These are phyloP conservation scores for Pseudocercospora fuligena DNA, from an alignment of 2,329 filamentous ascomycete species.

Conservation along the genomic window DNA sequence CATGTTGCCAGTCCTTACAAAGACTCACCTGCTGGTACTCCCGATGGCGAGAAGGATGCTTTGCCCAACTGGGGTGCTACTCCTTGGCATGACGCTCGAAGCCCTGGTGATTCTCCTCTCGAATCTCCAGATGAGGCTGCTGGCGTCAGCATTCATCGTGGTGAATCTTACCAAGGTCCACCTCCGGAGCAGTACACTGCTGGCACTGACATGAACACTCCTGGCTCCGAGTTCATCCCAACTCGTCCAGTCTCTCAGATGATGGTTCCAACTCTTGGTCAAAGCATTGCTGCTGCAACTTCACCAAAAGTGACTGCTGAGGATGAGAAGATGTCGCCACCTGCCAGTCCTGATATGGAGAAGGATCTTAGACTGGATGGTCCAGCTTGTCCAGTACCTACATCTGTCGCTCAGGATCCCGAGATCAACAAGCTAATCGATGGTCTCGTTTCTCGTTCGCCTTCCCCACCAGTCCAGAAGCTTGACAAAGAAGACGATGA, in stretches of 20 bases:
- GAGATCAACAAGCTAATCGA: background rate
- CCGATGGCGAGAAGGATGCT: constrained; percentile 4
- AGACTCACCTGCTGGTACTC: background rate
- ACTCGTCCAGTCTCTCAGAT: constrained; percentile 24
- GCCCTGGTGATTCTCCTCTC: constrained; percentile 11
- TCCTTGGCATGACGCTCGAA: constrained; percentile 5
- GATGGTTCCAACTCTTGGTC: constrained; percentile 16
- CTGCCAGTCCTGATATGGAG: background rate
- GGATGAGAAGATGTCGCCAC: background rate
- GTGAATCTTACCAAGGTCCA: constrained; percentile 5
- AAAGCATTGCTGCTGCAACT: constrained; percentile 2
- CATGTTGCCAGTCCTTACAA: constrained; percentile 2
- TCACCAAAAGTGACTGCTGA: background rate
- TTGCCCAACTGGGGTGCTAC: constrained; percentile 4
- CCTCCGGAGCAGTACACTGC: constrained; percentile 1
- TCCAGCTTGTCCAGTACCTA: background rate
- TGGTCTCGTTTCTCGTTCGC: background rate
- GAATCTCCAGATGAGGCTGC: constrained; percentile 1
- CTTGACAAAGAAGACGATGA: background rate
- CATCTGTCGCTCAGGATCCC: background rate
- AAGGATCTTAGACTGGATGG: background rate
- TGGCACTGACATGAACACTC: constrained; percentile 13
- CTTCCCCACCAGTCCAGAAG: background rate
- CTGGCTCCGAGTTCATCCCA: constrained; percentile 22
- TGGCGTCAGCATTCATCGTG: background rate